Conservation (phyloP, 2,329 filamentous ascomycete species). For the Penicillium frequentans region DNA sequence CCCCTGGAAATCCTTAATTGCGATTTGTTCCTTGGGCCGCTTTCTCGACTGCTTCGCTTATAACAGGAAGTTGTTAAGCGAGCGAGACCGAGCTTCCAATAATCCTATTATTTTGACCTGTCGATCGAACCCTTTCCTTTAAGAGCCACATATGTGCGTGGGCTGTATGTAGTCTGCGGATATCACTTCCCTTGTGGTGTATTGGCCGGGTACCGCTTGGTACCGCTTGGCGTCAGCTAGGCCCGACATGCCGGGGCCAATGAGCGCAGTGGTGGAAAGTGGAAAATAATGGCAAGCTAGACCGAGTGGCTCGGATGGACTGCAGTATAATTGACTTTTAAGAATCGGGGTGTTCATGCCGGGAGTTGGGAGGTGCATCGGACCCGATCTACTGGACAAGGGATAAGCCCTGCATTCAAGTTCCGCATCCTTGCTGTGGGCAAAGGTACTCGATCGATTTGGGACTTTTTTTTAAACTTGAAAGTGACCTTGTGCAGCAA, state of each 20-base stretch:
- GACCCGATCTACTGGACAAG: background rate
- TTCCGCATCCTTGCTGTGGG: background rate
- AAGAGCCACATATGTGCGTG: background rate
- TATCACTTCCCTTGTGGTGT: background rate
- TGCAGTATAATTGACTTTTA: background rate
- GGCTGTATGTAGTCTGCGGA: background rate
- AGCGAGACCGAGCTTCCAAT: background rate
- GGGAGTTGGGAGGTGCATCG: background rate
- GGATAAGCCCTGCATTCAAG: background rate
- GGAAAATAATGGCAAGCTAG: background rate
- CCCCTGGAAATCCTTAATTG: conserved; percentile 13
- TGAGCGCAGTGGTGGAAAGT: background rate
- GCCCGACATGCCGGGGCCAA: background rate
- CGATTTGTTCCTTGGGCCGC: background rate
- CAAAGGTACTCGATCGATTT: background rate
- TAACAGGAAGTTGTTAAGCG: background rate
- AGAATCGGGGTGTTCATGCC: background rate
- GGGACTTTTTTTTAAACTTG: background rate
- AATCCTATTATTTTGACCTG: background rate
- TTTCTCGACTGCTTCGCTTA: background rate
- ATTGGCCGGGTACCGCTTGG: background rate
- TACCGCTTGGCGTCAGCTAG: background rate
- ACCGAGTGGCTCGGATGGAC: background rate
- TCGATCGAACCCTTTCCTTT: background rate
- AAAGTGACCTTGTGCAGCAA: background rate